These are phyloP conservation scores for Serendipita indica DNA, from an alignment of 768 basidiomycete genomes.

Conservation along the genomic window DNA sequence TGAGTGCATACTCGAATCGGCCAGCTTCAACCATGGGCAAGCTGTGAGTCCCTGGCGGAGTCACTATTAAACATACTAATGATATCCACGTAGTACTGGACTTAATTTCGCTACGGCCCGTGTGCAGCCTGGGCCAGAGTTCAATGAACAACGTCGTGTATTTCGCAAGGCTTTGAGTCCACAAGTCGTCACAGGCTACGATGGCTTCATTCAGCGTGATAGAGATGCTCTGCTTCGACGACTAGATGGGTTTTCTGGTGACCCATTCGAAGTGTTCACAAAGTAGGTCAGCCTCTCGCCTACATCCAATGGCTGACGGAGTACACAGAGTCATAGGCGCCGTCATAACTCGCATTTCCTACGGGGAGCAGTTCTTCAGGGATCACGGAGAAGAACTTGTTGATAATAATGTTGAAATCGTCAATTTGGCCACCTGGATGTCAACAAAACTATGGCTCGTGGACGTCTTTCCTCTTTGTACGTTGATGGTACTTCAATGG, in stretches of 20 bases:
- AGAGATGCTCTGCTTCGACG: neutral
- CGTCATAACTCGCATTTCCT: neutral
- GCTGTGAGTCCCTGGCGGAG: neutral
- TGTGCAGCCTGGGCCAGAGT: neutral
- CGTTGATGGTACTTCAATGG: too few relatives aligned
- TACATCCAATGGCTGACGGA: too few relatives aligned
- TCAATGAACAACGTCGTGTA: neutral
- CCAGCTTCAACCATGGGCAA: constrained; percentile 13
- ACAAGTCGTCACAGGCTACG: neutral
- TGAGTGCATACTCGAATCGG: constrained; percentile 15
- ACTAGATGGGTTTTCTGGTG: neutral
- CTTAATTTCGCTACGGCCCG: too few relatives aligned
- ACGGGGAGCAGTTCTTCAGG: neutral
- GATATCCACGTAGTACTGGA: neutral
- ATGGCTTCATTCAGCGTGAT: neutral
- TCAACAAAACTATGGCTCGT: neutral
- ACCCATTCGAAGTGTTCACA: too few relatives aligned
- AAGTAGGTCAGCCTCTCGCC: too few relatives aligned
- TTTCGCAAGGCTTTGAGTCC: neutral
- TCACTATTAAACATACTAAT: neutral
- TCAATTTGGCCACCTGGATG: neutral
- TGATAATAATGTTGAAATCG: neutral
- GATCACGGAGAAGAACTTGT: neutral
- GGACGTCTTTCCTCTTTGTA: neutral
- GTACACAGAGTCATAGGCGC: neutral